Percentiles rank a stretch among this genome's conserved stretches.
Evolutionary conservation across 345 rosid genomes (phyloP).

Genomic region (Eucalyptus albens): DNA sequence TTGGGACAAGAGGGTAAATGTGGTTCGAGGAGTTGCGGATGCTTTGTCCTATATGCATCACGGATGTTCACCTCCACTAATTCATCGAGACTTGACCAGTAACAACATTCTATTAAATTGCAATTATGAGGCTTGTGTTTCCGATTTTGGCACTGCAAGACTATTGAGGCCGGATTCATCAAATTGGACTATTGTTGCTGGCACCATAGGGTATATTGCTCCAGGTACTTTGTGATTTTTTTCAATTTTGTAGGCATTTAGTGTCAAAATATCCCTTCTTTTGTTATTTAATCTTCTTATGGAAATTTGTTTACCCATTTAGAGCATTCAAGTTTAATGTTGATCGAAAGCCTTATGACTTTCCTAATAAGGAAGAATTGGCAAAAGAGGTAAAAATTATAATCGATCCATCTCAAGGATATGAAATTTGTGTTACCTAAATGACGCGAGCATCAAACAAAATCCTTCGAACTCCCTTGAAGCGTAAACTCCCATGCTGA

Average conservation of each 20-base stretch:
- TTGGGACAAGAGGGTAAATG: background rate
- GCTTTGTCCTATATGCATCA: background rate
- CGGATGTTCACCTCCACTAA: accelerated
- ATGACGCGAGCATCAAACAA: background rate
- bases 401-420: background rate
- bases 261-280: background rate
- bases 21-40: background rate
- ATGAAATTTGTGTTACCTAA: too few species aligned
- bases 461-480: accelerated
- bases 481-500: background rate
- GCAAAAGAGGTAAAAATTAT: background rate
- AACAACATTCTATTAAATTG: too few species aligned
- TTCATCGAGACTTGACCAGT: background rate
- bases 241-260: accelerated
- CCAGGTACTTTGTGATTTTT: background rate
- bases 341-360: background rate
- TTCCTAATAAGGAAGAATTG: background rate
- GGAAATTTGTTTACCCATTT: background rate
- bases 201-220: background rate
- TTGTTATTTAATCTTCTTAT: too few species aligned
- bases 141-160: background rate
- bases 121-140: background rate
- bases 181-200: background rate
- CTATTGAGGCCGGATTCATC: background rate
- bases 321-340: background rate